Base-by-base conservation (phyloP, 768 basidiomycete species). In the Lentinula sp. region DNA sequence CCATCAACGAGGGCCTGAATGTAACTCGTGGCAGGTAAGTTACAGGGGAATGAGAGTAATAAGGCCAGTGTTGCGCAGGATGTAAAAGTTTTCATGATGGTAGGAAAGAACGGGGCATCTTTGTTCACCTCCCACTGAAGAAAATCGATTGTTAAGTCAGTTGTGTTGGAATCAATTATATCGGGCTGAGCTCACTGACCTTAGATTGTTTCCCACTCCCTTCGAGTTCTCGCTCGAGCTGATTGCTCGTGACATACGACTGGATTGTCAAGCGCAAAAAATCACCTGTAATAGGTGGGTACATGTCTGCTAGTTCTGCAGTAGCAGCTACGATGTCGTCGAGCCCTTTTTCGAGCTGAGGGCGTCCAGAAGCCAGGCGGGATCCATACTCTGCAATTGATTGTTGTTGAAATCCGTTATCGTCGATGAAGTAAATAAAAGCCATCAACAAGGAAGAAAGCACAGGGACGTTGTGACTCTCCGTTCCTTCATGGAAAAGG, bases 221-320 rank as follows among this genome's bases (percentile, higher is more conserved):
- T 48, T 48, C 28, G 50, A 64, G 57, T n/a, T 41, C 23, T 2
- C 41, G 28, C 39, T 64, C 60, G 3, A 64, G 63, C 23, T 64
- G 49, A 45, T 54, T 61, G 4, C 63, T 60, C 60, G 59, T 59
- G 10, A 64, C 36, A 59, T 61, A 64, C 36, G 63, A 60, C 37
- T 58, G 60, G 12, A 33, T 37, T 4, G 60, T 45, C 51, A 63
- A 45, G 6, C 63, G 59, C 15, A 63, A 23, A 12, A 58, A 57
- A 35, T 63, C 60, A 4, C 62, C 62, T 10, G 48, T 52, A 15
- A 61, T 49, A 3, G 49, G 37, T 5, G 48, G 37, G 18, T 63
- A 63, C 50, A 52, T 52, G 35, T 36, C 35, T 10, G 50, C 28
- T 16, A 54, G 18, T 18, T 54, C 53, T 37, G 53, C 35, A 8